phyloP scores from a whole-genome alignment of 192 early-diverging fungal genomes.

The Geranomyces michiganensis region DNA sequence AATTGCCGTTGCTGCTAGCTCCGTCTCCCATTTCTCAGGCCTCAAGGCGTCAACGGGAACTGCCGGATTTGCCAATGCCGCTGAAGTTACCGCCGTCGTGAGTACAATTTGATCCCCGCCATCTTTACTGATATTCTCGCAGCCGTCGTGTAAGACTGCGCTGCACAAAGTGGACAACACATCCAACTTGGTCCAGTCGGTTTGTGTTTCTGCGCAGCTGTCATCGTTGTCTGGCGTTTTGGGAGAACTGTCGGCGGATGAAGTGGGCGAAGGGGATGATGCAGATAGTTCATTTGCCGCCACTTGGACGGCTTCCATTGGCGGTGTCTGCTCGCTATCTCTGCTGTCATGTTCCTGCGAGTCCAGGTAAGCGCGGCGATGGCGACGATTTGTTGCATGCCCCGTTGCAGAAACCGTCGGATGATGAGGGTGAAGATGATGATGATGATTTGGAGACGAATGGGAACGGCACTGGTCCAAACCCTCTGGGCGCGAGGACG shows the following conservation, averaged over 20 bases:
- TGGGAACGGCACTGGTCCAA: no score
- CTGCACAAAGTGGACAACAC: constrained; percentile 22
- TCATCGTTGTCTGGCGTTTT: neutral
- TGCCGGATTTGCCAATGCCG: no score
- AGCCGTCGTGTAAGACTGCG: constrained; percentile 18
- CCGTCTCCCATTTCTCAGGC: no score
- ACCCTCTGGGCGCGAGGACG: constrained; percentile 3
- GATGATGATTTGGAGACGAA: neutral
- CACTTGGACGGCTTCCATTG: neutral
- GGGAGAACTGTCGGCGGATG: neutral
- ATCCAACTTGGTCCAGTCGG: constrained; percentile 29
- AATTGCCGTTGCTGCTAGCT: no score
- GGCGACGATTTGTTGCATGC: no score
- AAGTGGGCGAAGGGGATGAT: neutral
- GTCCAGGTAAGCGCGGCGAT: neutral
- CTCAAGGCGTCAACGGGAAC: no score
- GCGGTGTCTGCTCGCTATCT: neutral
- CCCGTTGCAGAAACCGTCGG: constrained; percentile 8
- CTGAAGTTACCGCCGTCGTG: no score
- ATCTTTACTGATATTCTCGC: neutral
- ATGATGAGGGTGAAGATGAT: neutral
- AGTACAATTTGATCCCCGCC: no score
- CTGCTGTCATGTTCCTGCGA: neutral
- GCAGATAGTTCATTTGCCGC: neutral
- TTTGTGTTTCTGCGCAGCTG: neutral